Base-by-base conservation (phyloP, 768 basidiomycete species). In the Tulasnella sp. region DNA sequence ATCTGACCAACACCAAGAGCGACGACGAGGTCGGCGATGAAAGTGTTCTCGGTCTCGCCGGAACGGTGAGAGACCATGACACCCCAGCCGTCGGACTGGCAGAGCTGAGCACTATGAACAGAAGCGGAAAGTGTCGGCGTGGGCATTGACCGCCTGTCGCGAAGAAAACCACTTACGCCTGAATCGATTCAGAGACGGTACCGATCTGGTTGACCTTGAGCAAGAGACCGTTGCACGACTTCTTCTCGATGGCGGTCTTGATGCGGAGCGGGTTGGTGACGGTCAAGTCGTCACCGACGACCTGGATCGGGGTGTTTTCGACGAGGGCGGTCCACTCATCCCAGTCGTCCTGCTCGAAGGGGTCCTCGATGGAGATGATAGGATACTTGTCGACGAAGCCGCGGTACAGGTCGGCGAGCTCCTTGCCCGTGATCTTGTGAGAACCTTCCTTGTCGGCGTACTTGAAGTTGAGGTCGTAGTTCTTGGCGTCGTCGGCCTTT, bases 171-270 rank as follows among this genome's bases (percentile, higher is more conserved):
- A 90, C 94, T 79, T 82, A 97, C 95, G 97, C 97, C 85, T 98
- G 95, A 86, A 99, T 98, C 35, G 97, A 97, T 87, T 99, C 97
- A 70, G 94, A 95, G 86, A 99, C 95, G 80, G 96, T 96, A 82
- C 98, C 98, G 83, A 99, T 99, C 86, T 99, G 97, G 90, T 98
- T 99, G 86, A 98, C 93, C 92, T 99, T 99, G 86, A 99, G 91
- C 80, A 99, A 90, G 55, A 99, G 90, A 84, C 95, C 98, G 83
- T 99, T 99, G 91, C 97, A 99, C 48, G 98, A 94, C 90, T 97
- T 98, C 91, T 97, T 98, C 88, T 98, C 94, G 81, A 99, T 98
- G 82, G 98, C 98, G 51, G 94, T 97, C 90, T 94, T 94, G 91
- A 99, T 98, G 80, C 98, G 92, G 80, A 91, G 85, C 57, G 95